Evolutionary conservation across 2,329 filamentous ascomycete genomes (phyloP).

Genomic region (Ophiostoma australiae): DNA sequence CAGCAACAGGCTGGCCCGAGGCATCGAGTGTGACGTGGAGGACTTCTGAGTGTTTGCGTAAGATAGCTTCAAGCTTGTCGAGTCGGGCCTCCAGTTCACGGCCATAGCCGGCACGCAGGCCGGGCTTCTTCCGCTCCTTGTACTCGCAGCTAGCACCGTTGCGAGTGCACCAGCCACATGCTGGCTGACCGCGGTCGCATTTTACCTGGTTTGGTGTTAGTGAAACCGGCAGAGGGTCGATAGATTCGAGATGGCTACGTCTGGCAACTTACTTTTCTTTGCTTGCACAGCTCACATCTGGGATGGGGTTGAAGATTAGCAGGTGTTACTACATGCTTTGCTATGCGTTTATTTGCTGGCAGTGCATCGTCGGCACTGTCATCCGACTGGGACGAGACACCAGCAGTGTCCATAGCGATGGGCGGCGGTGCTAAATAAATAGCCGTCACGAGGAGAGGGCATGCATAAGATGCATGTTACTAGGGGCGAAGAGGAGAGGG

Average conservation of each 20-base stretch:
- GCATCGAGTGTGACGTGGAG: conserved; percentile 52
- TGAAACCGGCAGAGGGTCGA: not conserved
- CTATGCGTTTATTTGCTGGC: conserved; percentile 11
- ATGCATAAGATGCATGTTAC: not conserved
- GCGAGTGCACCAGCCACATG: conserved; percentile 62
- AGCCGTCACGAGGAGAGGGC: not conserved
- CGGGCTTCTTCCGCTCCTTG: conserved; percentile 64
- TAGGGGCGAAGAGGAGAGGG: not conserved
- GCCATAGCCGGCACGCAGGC: conserved; percentile 62
- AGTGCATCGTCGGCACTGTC: conserved; percentile 21
- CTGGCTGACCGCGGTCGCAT: conserved; percentile 70
- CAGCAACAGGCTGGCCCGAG: conserved; percentile 34
- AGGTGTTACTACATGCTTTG: not conserved
- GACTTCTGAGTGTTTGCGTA: conserved; percentile 62
- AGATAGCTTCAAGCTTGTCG: conserved; percentile 62
- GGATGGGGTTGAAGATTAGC: conserved; percentile 20
- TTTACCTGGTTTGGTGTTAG: conserved; percentile 49
- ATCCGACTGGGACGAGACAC: conserved; percentile 21
- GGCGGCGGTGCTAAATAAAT: not conserved
- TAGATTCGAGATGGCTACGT: not conserved
- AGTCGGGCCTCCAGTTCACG: conserved; percentile 68
- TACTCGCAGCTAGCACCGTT: conserved; percentile 62
- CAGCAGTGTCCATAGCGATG: conserved; percentile 4
- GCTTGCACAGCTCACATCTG: conserved; percentile 74
- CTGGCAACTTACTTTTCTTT: conserved; percentile 59